Evolutionary conservation across 148 eudicot genomes (phyloP).

Genomic region (Vaccinium vitisidaea): DNA sequence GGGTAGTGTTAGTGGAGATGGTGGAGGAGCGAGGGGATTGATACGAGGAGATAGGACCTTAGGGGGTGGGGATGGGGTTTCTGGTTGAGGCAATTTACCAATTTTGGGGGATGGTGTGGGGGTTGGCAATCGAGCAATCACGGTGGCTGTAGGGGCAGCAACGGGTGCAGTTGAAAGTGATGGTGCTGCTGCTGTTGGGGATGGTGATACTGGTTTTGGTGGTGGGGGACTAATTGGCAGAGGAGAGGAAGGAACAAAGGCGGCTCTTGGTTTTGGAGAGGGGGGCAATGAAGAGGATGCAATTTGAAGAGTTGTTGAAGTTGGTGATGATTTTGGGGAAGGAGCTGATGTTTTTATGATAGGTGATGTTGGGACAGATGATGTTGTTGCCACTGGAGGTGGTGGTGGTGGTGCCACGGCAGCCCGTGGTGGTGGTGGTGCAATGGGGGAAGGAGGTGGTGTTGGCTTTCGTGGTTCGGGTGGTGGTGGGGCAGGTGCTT

Average conservation of each 20-base stretch:
- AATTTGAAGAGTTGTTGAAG: background rate
- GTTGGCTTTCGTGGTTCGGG: constrained; percentile 18
- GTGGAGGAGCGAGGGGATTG: constrained; percentile 30
- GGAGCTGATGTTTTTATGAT: background rate
- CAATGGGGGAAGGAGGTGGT: constrained; percentile 21
- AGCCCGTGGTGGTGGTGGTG: constrained; percentile 18
- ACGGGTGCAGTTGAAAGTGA: background rate
- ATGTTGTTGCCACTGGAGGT: background rate
- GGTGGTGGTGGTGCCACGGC: constrained; percentile 2
- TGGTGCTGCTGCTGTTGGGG: background rate
- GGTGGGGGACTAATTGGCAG: background rate
- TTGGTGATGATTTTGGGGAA: background rate
- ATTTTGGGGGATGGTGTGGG: background rate
- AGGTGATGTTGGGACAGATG: constrained; percentile 16
- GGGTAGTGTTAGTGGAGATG: constrained; percentile 61
- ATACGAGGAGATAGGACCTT: background rate
- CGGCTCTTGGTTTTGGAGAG: constrained; percentile 16
- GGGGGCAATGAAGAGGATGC: background rate
- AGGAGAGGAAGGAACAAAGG: constrained; percentile 14
- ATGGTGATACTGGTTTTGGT: background rate
- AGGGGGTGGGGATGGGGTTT: constrained; percentile 41
- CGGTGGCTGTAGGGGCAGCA: constrained; percentile 29
- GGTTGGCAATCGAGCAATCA: background rate
- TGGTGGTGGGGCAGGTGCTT: constrained; percentile 4
- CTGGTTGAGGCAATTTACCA: constrained; percentile 18